phyloP scores from a whole-genome alignment of 768 basidiomycete species.

The Crassisporium funariophilum region DNA sequence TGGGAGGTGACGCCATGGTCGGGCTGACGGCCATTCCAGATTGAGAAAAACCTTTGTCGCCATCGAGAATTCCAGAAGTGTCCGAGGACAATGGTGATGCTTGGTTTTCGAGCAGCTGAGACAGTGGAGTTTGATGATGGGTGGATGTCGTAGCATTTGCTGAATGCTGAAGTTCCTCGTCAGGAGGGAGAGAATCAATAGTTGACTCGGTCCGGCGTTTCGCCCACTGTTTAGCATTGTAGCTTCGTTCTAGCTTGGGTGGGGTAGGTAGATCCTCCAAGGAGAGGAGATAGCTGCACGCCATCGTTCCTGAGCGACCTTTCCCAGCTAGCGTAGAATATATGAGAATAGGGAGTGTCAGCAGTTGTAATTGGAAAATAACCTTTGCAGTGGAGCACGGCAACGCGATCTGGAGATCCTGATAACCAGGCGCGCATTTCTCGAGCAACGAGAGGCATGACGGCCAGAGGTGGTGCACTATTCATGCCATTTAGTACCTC shows the following conservation, averaged over 20 bases:
- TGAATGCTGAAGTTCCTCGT: constrained; percentile 25
- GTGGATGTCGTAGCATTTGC: constrained; percentile 14
- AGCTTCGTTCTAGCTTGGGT: constrained; percentile 48
- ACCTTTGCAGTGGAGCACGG: constrained; percentile 90
- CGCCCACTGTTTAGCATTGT: constrained; percentile 50
- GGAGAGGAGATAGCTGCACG: constrained; percentile 79
- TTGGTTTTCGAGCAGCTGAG: background rate
- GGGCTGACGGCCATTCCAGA: too few relatives aligned
- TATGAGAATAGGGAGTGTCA: background rate
- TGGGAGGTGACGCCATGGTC: constrained; percentile 1
- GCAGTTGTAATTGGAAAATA: constrained; percentile 8
- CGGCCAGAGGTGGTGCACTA: constrained; percentile 76
- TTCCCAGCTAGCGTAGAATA: constrained; percentile 58
- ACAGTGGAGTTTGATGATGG: constrained; percentile 1
- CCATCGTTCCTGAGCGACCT: constrained; percentile 84
- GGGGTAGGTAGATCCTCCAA: constrained; percentile 49
- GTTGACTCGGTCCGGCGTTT: constrained; percentile 48
- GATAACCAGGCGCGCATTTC: constrained; percentile 78
- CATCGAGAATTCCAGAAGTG: constrained; percentile 17
- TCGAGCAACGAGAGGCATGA: constrained; percentile 70
- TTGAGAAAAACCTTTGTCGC: constrained; percentile 16
- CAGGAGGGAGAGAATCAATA: constrained; percentile 49
- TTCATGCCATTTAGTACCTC: background rate
- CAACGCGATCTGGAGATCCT: constrained; percentile 65
- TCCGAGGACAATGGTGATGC: constrained; percentile 6